A percentile compares a stretch with the other conserved stretches of the same genome.
These are phyloP conservation scores for Clavispora phyllophila DNA, from an alignment of 805 yeast species.

Conservation along the genomic window DNA sequence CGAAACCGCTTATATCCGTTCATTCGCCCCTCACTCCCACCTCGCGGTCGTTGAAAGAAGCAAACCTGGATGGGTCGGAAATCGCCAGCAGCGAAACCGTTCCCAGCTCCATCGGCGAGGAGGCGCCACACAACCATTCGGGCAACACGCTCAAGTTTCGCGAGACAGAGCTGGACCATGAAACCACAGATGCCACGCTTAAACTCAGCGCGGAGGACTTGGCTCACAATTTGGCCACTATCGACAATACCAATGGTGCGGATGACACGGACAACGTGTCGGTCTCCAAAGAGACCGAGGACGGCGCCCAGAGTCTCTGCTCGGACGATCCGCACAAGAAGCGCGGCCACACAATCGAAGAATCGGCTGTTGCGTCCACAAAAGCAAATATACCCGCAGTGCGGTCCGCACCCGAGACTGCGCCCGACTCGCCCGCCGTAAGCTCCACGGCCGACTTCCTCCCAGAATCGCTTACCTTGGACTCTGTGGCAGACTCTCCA, in stretches of 20 bases:
- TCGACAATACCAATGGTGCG: not conserved
- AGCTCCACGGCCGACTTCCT: too few species aligned
- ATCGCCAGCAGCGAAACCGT: slow-evolving; percentile 14
- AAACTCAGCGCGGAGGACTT: slow-evolving; percentile 4
- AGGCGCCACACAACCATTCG: not conserved
- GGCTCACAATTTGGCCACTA: too few species aligned
- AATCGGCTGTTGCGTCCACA: not conserved
- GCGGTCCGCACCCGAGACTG: too few species aligned
- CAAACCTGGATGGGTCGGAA: slow-evolving; percentile 13
- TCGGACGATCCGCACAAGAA: not conserved
- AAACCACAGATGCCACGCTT: slow-evolving; percentile 4
- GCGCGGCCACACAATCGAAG: not conserved
- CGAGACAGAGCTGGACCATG: slow-evolving; percentile 11
- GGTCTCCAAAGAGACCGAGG: not conserved
- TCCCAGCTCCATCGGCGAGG: slow-evolving; percentile 17
- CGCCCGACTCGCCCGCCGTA: too few species aligned
- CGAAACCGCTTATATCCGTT: not conserved
- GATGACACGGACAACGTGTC: not conserved
- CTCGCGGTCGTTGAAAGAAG: slow-evolving; percentile 9
- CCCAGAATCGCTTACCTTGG: too few species aligned
- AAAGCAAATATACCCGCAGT: too few species aligned
- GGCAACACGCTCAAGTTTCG: not conserved
- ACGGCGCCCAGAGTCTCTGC: not conserved
- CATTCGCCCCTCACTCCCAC: slow-evolving; percentile 14
- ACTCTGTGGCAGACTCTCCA: too few species aligned